Percentiles rank a stretch among this genome's conserved stretches.
These are phyloP conservation scores for Lichtheimia ramosa DNA, from an alignment of 371 early-diverging fungal genomes.

Conservation along the genomic window DNA sequence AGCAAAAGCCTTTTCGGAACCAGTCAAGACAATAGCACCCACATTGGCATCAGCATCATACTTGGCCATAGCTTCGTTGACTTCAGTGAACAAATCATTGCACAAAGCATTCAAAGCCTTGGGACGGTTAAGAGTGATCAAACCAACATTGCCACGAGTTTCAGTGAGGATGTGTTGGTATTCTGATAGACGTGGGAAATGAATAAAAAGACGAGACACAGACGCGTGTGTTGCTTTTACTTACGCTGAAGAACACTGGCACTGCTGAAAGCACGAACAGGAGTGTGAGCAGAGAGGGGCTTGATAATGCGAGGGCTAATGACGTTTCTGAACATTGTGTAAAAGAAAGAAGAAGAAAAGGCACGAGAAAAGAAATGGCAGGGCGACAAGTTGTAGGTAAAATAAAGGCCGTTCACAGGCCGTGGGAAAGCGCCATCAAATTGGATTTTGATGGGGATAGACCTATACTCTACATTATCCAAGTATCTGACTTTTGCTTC, in stretches of 20 bases:
- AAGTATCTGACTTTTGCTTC: no score
- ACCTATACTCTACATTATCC: no score
- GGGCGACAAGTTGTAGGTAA: neutral
- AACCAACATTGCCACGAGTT: slow-evolving; percentile 82
- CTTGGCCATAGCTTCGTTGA: slow-evolving; percentile 83
- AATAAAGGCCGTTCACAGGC: neutral
- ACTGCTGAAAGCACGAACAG: slow-evolving; percentile 36
- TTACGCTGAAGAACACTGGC: slow-evolving; percentile 36
- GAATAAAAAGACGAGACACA: neutral
- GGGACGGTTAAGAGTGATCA: slow-evolving; percentile 92
- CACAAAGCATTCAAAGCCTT: slow-evolving; percentile 97
- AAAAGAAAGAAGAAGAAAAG: slow-evolving; percentile 7
- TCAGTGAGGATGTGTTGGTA: slow-evolving; percentile 76
- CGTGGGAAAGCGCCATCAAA: no score
- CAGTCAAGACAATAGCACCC: slow-evolving; percentile 95
- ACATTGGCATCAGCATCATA: slow-evolving; percentile 79
- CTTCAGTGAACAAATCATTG: slow-evolving; percentile 87
- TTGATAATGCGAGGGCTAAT: slow-evolving; percentile 38
- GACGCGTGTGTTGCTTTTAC: neutral
- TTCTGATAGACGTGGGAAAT: slow-evolving; percentile 27
- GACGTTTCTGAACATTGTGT: slow-evolving; percentile 40
- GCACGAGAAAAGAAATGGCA: neutral
- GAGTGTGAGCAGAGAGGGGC: slow-evolving; percentile 40
- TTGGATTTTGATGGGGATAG: no score
- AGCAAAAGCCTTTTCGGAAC: slow-evolving; percentile 95